A percentile compares a stretch with the other conserved stretches of the same genome.
These are phyloP conservation scores for Prunus fruticosa DNA, from an alignment of 306 rosid genomes.

Conservation along the genomic window DNA sequence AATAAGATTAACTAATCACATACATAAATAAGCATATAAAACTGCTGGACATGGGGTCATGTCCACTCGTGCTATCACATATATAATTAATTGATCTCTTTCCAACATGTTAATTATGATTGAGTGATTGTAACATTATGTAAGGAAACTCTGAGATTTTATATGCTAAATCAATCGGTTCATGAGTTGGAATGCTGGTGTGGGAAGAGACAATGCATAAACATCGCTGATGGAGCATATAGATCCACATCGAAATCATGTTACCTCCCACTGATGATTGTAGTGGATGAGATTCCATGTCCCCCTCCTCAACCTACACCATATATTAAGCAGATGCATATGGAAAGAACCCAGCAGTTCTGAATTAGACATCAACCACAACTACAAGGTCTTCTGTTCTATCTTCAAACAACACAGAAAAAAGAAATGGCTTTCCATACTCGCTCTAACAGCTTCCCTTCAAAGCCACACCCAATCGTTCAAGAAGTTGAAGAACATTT, in stretches of 20 bases:
- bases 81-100: background rate
- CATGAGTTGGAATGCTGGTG: slow-evolving; percentile 7
- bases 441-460: slow-evolving; percentile 40
- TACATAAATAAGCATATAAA: background rate
- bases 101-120: background rate
- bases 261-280: background rate
- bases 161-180: background rate
- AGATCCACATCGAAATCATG: background rate
- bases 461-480: slow-evolving; percentile 38
- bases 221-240: background rate
- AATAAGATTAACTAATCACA: slow-evolving; percentile 5
- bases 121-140: background rate
- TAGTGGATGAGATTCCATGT: slow-evolving; percentile 10
- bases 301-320: background rate
- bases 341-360: background rate
- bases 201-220: background rate
- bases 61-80: background rate
- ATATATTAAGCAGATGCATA: slow-evolving; percentile 1
- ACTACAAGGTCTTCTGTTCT: background rate
- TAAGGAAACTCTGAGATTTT: background rate
- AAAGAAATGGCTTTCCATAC: slow-evolving; percentile 29
- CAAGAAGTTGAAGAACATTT: slow-evolving; percentile 26
- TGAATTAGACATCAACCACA: background rate
- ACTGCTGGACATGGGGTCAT: background rate
- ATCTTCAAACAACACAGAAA: background rate